Conservation (phyloP, 176 grass and related monocot genomes). For the Raddia distichophylla region DNA sequence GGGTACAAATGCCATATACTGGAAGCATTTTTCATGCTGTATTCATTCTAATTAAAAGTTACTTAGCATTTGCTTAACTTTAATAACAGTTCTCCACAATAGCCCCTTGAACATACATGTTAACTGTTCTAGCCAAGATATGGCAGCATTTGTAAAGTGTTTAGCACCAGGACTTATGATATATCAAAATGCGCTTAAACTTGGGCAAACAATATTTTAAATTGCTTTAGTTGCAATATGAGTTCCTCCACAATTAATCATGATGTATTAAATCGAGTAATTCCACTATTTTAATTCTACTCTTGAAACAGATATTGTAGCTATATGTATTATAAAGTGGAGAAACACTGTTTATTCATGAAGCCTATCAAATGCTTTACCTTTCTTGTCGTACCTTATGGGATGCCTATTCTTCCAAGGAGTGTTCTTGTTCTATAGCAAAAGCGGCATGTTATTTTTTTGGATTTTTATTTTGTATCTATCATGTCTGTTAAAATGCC, state of each 20-base stretch:
- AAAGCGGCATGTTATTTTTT: neutral
- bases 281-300: neutral
- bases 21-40: neutral
- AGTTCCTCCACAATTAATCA: neutral
- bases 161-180: neutral
- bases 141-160: neutral
- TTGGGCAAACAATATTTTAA: constrained; percentile 1
- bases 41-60: neutral
- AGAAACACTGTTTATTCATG: neutral
- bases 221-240: neutral
- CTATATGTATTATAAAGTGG: neutral
- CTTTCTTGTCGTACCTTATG: neutral
- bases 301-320: neutral
- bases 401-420: neutral
- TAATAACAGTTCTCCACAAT: neutral
- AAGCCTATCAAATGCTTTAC: neutral
- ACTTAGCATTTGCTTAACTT: neutral
- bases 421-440: neutral
- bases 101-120: neutral
- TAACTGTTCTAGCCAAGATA: constrained; percentile 17
- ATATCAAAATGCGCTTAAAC: neutral
- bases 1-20: constrained; percentile 16
- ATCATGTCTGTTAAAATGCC: neutral
- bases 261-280: neutral
- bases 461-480: constrained; percentile 14